phyloP scores from a whole-genome alignment of 768 basidiomycete species.

The Termitomyces eurrhizus region DNA sequence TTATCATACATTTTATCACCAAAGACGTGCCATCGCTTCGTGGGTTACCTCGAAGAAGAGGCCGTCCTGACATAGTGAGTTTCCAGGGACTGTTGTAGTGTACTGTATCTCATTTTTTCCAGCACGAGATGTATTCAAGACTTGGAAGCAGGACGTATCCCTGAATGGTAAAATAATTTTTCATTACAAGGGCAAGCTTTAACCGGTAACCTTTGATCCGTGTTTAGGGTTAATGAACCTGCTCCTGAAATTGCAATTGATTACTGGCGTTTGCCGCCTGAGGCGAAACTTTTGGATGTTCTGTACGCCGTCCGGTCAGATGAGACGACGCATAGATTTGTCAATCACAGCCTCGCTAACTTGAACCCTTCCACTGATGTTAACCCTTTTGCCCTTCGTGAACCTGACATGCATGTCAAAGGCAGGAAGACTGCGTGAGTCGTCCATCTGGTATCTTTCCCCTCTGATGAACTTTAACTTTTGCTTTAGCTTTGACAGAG shows the following conservation, averaged over 20 bases:
- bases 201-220: background rate
- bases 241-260: conserved; percentile 92
- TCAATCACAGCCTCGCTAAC: conserved; percentile 94
- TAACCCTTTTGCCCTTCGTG: conserved; percentile 86
- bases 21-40: conserved; percentile 82
- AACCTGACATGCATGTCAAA: conserved; percentile 84
- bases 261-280: conserved; percentile 79
- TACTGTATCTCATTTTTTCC: conserved; percentile 4
- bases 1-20: conserved; percentile 76
- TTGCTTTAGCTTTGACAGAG: conserved; percentile 54
- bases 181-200: background rate
- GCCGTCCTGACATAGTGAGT: conserved; percentile 88
- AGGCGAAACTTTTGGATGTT: conserved; percentile 83
- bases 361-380: conserved; percentile 72
- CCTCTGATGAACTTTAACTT: conserved; percentile 7
- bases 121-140: conserved; percentile 83
- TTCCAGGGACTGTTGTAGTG: conserved; percentile 5
- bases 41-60: conserved; percentile 92
- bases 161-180: conserved; percentile 61
- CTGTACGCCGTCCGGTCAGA: conserved; percentile 91
- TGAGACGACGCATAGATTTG: conserved; percentile 90
- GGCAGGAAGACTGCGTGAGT: conserved; percentile 73
- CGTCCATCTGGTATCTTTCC: background rate
- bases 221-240: conserved; percentile 53
- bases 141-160: conserved; percentile 75